Evolutionary conservation across 768 basidiomycete species (phyloP).

Genomic region (Serendipita sp.): DNA sequence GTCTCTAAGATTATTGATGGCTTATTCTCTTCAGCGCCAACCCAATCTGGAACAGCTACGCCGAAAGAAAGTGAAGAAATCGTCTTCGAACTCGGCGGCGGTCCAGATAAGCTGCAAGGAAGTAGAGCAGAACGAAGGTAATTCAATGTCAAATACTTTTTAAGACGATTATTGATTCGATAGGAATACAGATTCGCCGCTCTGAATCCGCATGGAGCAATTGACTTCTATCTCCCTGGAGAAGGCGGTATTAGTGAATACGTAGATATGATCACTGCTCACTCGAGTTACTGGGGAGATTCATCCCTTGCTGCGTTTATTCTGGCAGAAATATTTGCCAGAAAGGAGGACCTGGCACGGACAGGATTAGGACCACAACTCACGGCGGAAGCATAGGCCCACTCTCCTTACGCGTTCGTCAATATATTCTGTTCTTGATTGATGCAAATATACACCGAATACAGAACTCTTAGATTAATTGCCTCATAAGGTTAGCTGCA

Average conservation of each 20-base stretch:
- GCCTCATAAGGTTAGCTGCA: not conserved
- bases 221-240: conserved; percentile 25
- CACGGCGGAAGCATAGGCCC: too few species aligned
- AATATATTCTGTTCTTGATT: not conserved
- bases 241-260: conserved; percentile 25
- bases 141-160: not conserved
- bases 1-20: conserved; percentile 17
- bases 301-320: conserved; percentile 24
- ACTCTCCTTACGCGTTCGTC: too few species aligned
- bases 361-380: conserved; percentile 19
- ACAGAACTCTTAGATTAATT: not conserved
- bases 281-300: conserved; percentile 25
- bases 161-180: not conserved
- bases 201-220: conserved; percentile 27
- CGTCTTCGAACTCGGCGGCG: conserved; percentile 10
- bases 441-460: not conserved
- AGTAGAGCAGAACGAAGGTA: conserved; percentile 15
- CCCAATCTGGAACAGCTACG: not conserved
- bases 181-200: conserved; percentile 21
- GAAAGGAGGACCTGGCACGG: conserved; percentile 19
- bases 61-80: conserved; percentile 6
- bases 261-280: conserved; percentile 19
- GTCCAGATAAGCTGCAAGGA: conserved; percentile 11
- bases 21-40: conserved; percentile 10
- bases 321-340: conserved; percentile 24